Conservation (phyloP, 1,284 basidiomycete species). For the Boletus mariae region DNA sequence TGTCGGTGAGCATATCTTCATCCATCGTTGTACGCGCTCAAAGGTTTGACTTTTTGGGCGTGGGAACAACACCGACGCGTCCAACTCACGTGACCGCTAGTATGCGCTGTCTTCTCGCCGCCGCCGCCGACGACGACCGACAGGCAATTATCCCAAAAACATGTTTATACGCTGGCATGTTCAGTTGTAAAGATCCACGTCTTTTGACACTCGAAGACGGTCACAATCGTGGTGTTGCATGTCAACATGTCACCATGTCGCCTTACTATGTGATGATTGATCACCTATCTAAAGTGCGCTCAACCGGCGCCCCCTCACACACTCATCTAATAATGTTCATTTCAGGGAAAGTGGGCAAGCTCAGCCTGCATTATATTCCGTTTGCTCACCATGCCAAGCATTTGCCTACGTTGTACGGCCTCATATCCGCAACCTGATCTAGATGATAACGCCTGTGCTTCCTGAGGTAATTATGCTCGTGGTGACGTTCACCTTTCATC, state of each 20-base stretch:
- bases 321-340: neutral
- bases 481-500: neutral
- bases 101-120: neutral
- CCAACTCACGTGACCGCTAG: constrained; percentile 22
- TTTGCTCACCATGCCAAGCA: constrained; percentile 3
- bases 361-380: constrained; percentile 2
- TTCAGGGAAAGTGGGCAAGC: constrained; percentile 3
- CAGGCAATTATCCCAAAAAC: neutral
- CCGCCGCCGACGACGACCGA: neutral
- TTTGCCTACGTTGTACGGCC: neutral
- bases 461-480: constrained; percentile 18
- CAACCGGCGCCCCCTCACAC: neutral
- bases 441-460: constrained; percentile 1
- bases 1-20: constrained; percentile 32
- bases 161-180: neutral
- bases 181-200: neutral
- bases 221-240: constrained; percentile 7
- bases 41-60: constrained; percentile 14
- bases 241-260: constrained; percentile 9
- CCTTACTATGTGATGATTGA: constrained; percentile 6
- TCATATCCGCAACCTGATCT: constrained; percentile 12
- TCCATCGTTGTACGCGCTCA: constrained; percentile 9
- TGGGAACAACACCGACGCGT: constrained; percentile 30
- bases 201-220: neutral
- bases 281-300: constrained; percentile 6